Evolutionary conservation across 345 rosid species (phyloP), one percentile per base, ranked within the genome.

Genomic region (Eucalyptus polyanthemos): DNA sequence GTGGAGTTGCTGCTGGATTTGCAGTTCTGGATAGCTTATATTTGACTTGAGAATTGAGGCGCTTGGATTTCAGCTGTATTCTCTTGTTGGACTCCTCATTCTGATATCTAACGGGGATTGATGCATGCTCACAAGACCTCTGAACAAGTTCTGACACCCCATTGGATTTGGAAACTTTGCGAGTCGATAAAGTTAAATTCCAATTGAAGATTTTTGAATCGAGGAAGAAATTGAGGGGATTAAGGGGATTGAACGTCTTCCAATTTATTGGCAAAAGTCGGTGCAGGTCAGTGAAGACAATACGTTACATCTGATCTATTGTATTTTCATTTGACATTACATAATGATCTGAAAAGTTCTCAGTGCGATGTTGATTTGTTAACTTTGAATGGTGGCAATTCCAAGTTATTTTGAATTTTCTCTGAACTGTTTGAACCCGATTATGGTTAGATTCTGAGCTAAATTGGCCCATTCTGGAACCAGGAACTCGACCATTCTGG

Each of bases 1-100:
- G 99, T 22, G 99, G 99, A 42, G 99, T 98, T 34, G 98, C 95
- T 2, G 97, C 99, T 88, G 99, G 99, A 91, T 97, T 93, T 89
- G 98, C 98, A 10, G 99, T 97, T 65, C 88, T 98, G 93, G 99
- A 98, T 90, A 97, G 99, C 90, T 88, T 97, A 88, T 97, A 97
- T 90, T 91, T 98, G 93, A 97, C 92, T 49, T 95, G 93, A 95
- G 69, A 88, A 25, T 90, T 50, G 89, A 19, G 21, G 80, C 29
- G 83, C 86, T 87, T 50, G 11, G 50, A 17, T 49, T 50, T 90
- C 37, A 9, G 88, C 80, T 53, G 45, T 76, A 21, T 76, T 37
- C 17, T 86, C 50, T 42, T 56, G 54, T 14, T 80, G 76, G 51
- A 42, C 16, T 34, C n/a, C 31, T 76, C 40, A 50, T 22, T 54